Base-by-base conservation (phyloP, 495 filamentous ascomycete species). In the Astrothelium macrocarpum region DNA sequence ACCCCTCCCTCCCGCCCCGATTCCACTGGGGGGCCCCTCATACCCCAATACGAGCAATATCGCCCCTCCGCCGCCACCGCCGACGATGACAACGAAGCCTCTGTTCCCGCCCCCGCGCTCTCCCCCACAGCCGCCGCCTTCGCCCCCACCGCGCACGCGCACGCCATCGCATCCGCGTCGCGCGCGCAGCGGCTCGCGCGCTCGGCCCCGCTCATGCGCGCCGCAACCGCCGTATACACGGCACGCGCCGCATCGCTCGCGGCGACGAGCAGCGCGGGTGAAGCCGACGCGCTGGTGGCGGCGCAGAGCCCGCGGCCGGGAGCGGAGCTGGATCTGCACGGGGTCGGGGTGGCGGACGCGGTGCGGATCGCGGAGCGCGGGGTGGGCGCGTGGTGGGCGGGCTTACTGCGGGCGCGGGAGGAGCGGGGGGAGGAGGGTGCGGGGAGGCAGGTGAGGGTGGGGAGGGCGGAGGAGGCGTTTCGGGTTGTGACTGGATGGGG, bases 401-500 rank as follows among this genome's bases (percentile, higher is more conserved):
- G 77, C 2, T 77, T 90, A n/a, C n/a, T n/a, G n/a, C n/a, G n/a
- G n/a, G n/a, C n/a, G n/a, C n/a, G n/a, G n/a, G n/a, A n/a, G n/a
- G n/a, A n/a, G n/a, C n/a, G n/a, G n/a, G n/a, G n/a, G n/a, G n/a
- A n/a, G n/a, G n/a, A n/a, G n/a, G n/a, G n/a, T n/a, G n/a, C n/a
- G 12, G 87, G 86, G 1, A 85, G 88, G 28, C 79, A 78, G 65
- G 74, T 79, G 61, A 73, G 92, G 94, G 79, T 85, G 11, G 76
- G 77, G 3, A 77, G 90, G 11, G 87, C 85, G 1, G 86, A 88
- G 31, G 79, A 78, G 65, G 74, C 79, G 61, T 73, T 62, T 71
- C 82, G 80, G 43, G 87, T 98, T 28, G 79, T 98, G 28, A 95
- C 90, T 0, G 94, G 94, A 1, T 59, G 84, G 3, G 94, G 94